Base-by-base conservation (phyloP, 2,329 filamentous ascomycete species). In the Balansia obtecta region DNA sequence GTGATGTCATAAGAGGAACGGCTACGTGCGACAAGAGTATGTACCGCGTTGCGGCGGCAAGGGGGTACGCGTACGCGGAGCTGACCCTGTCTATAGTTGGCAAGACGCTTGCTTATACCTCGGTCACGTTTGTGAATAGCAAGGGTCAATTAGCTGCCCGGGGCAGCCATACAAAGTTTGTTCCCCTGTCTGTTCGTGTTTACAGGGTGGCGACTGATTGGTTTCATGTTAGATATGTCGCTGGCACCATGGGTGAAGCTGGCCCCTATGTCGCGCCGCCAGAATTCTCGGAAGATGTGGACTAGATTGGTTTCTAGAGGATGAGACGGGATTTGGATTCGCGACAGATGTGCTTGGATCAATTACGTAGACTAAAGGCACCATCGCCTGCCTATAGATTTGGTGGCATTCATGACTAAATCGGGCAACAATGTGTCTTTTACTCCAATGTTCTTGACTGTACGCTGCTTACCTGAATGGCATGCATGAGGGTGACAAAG, bases 111-210 rank as follows among this genome's bases (percentile, higher is more conserved):
- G 81, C 80, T 6, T 84, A 73, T 56, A 84, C 81, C 0, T 75
- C 72, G 0, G 69, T 84, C 15, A 71, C 73, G 0, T 84, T 84
- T 54, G 73, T 65, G 48, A 82, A 83, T 54, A 65, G 64, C 47
- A 74, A 79, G 53, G 79, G 79, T 6, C 72, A 83, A 42, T 60
- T 83, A 4, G 75, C 78, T 11, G 80, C 80, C 0, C 67, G 80
- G 45, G 80, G 80, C 42, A 83, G 79, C 55, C 80, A 84, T 59
- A 84, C 80, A 13, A 84, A 84, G 80, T 82, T 58, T 61, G 72
- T 55, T 34, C 3, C 6, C 18, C 40, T 6, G 4, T 32, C 2
- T 9, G 16, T 4, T 10, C 13, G 2, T 22, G 4, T 12, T 16
- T 15, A 32, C 27, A 44, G 38, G 45, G 42, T 13, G 10, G 1